Evolutionary conservation across 2,329 filamentous ascomycete genomes (phyloP), one percentile per base, ranked within the genome.

Genomic region (Plectosphaerella cucumerina): DNA sequence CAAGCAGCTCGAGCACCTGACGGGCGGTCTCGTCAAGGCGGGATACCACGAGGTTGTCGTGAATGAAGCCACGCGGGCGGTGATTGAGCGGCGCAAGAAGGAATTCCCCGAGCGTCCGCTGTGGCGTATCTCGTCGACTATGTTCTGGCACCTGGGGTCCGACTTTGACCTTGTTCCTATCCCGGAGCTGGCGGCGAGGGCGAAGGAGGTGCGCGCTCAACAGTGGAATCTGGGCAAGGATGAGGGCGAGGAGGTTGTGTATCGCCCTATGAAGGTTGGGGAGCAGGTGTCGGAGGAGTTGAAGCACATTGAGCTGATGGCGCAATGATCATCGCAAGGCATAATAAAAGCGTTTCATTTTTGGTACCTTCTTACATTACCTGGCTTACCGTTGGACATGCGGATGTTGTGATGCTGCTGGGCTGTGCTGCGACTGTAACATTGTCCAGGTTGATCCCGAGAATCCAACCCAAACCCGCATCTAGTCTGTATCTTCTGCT

Each of bases 1-100:
- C 52, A 84, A 84, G 70, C 81, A 84, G 68, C 71, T 84, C 50
- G 81, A 84, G 70, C 76, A 84, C 66, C 65, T 81, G 47, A 83
- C 80, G 0, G 80, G 81, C 46, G 81, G 81, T 0, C 74, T 84
- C 33, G 70, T 84, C 64, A 83, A 82, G 63, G 81, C 81, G 1
- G 81, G 81, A 4, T 84, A 72, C 66, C 81, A 84, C 66, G 81
- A 84, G 69, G 81, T 84, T 0, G 76, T 81, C 2, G 77, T 84
- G 53, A 83, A 77, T 61, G 71, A 77, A 8, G 64, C 67, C 56
- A 84, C 81, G 0, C 53, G 79, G 2, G 68, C 68, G 12, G 72
- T 73, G 3, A 71, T 83, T 4, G 70, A 70, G 54, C 61, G 61
- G 47, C 72, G 80, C 37, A 67, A 63, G 49, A 48, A 37, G 0